Evolutionary conservation across 2,329 filamentous ascomycete genomes (phyloP).

Genomic region (Scolecobasidium constrictum): DNA sequence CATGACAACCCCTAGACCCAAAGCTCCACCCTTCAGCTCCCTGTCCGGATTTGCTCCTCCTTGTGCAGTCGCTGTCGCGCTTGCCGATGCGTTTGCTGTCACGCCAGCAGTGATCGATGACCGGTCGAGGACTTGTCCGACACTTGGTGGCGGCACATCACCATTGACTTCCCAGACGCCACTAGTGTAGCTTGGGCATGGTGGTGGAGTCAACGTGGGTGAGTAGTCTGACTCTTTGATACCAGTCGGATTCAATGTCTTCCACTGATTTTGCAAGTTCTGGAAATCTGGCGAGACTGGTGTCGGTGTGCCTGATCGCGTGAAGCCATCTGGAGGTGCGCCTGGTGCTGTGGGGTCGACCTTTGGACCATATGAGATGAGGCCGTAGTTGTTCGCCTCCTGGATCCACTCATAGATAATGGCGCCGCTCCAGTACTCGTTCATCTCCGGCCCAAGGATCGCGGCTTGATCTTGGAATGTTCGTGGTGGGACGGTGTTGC

Average conservation of each 20-base stretch:
- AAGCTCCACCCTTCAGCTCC: slow-evolving; percentile 3
- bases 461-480: slow-evolving; percentile 62
- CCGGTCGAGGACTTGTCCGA: slow-evolving; percentile 15
- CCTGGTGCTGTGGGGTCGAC: slow-evolving; percentile 33
- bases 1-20: slow-evolving; percentile 2
- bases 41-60: slow-evolving; percentile 1
- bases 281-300: slow-evolving; percentile 66
- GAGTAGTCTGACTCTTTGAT: slow-evolving; percentile 56
- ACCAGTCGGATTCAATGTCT: slow-evolving; percentile 57
- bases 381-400: slow-evolving; percentile 71
- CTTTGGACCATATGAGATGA: slow-evolving; percentile 63
- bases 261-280: slow-evolving; percentile 70
- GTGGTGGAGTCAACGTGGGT: slow-evolving; percentile 47
- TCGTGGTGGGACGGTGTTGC: slow-evolving; percentile 53
- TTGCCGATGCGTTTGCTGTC: slow-evolving; percentile 1
- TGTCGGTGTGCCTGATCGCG: slow-evolving; percentile 60
- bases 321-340: slow-evolving; percentile 54
- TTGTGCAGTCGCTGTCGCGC: neutral
- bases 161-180: slow-evolving; percentile 59
- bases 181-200: slow-evolving; percentile 59
- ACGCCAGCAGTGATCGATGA: slow-evolving; percentile 8
- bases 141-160: slow-evolving; percentile 6
- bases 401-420: slow-evolving; percentile 89
- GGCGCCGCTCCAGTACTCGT: slow-evolving; percentile 58
- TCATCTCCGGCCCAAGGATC: slow-evolving; percentile 67